Base-by-base conservation (phyloP, 2,329 filamentous ascomycete species). In the Trichoderma sp. region DNA sequence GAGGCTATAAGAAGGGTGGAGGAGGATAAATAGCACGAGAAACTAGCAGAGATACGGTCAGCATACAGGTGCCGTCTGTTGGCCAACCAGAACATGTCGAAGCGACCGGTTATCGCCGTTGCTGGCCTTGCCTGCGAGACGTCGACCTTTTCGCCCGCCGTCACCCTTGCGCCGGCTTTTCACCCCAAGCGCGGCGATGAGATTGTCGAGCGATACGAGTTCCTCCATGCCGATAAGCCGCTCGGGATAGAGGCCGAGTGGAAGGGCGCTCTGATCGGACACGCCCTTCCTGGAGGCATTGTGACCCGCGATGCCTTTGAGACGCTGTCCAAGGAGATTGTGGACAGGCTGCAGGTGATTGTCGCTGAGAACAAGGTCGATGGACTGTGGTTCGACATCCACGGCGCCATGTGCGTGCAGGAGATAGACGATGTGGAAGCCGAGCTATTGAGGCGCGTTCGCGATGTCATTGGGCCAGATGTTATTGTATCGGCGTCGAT, bases 331-430 rank as follows among this genome's bases (percentile, higher is more conserved):
- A 70, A 25, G 0, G 82, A 84, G 67, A 81, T 84, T 2, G 53
- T 82, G 0, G 54, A 70, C 2, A 79, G 81, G 0, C 77, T 86
- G 15, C 42, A 63, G 0, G 71, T 71, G 0, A 80, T 85, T n/a
- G 74, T 76, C 0, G 71, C 73, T 0, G 72, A 73, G 22, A 69
- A 71, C 9, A 70, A 70, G 0, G 67, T 86, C 2, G 80, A 86
- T 61, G 84, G 84, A 2, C 72, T 86, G 8, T 86, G 84, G 84
- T 84, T 84, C 66, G 84, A 86, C 69, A 86, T 86, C 34, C 84
- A 86, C 70, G 84, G 84, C 15, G 84, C 84, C 4, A 86, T 86
- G 84, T 83, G 80, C 53, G 84, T 86, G 1, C 81, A 84, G 39
- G 82, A 76, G 0, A 64, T 85, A 5, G 79, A 83, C 42, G 84